phyloP scores from a whole-genome alignment of 768 basidiomycete genomes.

The Psilocybe tampanensis region DNA sequence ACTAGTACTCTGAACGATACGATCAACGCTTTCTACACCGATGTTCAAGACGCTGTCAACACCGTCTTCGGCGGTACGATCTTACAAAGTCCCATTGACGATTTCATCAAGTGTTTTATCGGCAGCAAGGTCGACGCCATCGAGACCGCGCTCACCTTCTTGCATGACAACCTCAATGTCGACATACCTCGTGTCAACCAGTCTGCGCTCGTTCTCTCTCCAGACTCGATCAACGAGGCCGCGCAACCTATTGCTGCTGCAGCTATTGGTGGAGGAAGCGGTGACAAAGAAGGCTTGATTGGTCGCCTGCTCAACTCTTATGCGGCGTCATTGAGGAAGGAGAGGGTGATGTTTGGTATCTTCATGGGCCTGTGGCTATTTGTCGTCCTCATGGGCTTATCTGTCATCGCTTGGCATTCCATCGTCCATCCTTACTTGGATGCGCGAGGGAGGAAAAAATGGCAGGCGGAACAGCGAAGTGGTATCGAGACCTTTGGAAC shows the following conservation, averaged over 20 bases:
- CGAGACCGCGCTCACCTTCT: slow-evolving; percentile 87
- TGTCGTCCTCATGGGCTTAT: slow-evolving; percentile 80
- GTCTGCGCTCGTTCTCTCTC: slow-evolving; percentile 76
- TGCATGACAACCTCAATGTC: slow-evolving; percentile 85
- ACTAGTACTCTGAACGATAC: slow-evolving; percentile 88
- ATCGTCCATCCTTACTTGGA: slow-evolving; percentile 53
- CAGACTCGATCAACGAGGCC: slow-evolving; percentile 69
- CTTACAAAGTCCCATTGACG: slow-evolving; percentile 78
- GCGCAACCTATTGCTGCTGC: slow-evolving; percentile 82
- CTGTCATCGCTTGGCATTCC: slow-evolving; percentile 73
- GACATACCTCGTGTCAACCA: slow-evolving; percentile 80
- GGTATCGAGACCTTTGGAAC: slow-evolving; percentile 48
- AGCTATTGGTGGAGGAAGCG: slow-evolving; percentile 64
- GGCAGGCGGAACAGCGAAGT: slow-evolving; percentile 52
- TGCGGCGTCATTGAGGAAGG: slow-evolving; percentile 70
- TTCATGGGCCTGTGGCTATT: slow-evolving; percentile 85
- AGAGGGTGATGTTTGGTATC: slow-evolving; percentile 80
- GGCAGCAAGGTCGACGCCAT: slow-evolving; percentile 90
- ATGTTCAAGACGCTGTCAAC: slow-evolving; percentile 78
- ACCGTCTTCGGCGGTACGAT: slow-evolving; percentile 84
- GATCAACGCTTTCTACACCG: slow-evolving; percentile 83
- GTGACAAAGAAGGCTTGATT: slow-evolving; percentile 62
- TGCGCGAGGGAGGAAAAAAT: slow-evolving; percentile 48
- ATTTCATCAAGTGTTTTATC: slow-evolving; percentile 87
- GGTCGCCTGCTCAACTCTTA: slow-evolving; percentile 76